These are phyloP conservation scores for Debaryomycetaceae sp. DNA, from an alignment of 1,139 yeast genomes.

Conservation along the genomic window DNA sequence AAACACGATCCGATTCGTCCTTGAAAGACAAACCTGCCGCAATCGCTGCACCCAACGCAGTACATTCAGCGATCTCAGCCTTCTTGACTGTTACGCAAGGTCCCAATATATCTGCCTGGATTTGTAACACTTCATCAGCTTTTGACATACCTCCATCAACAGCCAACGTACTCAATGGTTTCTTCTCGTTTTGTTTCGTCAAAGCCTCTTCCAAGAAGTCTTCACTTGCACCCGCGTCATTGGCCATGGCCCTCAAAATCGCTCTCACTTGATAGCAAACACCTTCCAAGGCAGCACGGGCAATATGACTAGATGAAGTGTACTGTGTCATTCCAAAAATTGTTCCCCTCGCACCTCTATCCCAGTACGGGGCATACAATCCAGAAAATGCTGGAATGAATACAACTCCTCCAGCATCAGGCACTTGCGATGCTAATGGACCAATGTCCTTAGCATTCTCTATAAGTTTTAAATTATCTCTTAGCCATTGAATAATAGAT, in stretches of 20 bases:
- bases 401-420: conserved; percentile 85
- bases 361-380: conserved; percentile 95
- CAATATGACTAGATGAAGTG: conserved; percentile 82
- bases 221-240: conserved; percentile 64
- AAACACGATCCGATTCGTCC: conserved; percentile 58
- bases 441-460: conserved; percentile 85
- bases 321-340: conserved; percentile 90
- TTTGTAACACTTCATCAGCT: conserved; percentile 89
- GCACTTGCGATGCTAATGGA: conserved; percentile 79
- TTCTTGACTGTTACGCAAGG: conserved; percentile 82
- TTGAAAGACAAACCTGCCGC: conserved; percentile 82
- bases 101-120: conserved; percentile 86
- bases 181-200: conserved; percentile 38
- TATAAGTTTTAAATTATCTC: conserved; percentile 84
- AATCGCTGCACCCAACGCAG: conserved; percentile 94
- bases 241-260: conserved; percentile 84
- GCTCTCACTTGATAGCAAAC: conserved; percentile 93
- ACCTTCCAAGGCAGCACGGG: conserved; percentile 93
- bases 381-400: conserved; percentile 96
- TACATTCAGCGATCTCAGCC: conserved; percentile 83
- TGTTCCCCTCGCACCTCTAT: conserved; percentile 87
- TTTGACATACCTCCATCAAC: conserved; percentile 97
- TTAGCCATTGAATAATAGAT: conserved; percentile 88
- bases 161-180: conserved; percentile 56
- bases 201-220: conserved; percentile 45